These are phyloP conservation scores for Daldinia loculata DNA, from an alignment of 495 filamentous ascomycete species.

Conservation along the genomic window DNA sequence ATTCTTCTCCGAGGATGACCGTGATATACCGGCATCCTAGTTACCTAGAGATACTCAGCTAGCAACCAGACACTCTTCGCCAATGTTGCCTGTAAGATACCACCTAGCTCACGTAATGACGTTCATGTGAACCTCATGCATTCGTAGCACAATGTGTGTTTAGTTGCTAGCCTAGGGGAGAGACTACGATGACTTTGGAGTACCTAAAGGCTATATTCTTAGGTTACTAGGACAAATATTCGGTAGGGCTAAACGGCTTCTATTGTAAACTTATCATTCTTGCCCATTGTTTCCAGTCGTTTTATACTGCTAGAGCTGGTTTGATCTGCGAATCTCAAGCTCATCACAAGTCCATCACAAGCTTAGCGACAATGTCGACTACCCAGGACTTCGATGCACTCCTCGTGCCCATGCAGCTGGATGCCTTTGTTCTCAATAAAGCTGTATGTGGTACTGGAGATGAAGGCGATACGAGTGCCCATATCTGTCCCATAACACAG, in stretches of 20 bases:
- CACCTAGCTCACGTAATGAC: background rate
- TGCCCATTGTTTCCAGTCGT: background rate
- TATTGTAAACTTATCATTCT: background rate
- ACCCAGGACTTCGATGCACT: background rate
- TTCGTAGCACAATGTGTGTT: background rate
- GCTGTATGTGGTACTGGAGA: slow-evolving; percentile 38
- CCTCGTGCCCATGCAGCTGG: slow-evolving; percentile 49
- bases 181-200: background rate
- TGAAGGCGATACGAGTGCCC: slow-evolving; percentile 33
- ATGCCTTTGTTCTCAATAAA: slow-evolving; percentile 56
- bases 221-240: background rate
- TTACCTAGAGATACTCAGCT: slow-evolving; percentile 3
- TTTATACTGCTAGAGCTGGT: background rate
- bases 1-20: background rate
- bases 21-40: background rate
- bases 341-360: background rate
- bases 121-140: background rate
- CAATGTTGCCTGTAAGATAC: background rate
- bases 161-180: background rate
- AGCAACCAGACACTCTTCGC: background rate
- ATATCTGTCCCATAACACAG: slow-evolving; percentile 62
- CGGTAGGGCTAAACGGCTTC: background rate
- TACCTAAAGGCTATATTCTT: background rate
- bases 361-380: background rate
- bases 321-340: background rate